Evolutionary conservation across 305 asterid genomes (phyloP).

Genomic region (Caryopteris hybrid): DNA sequence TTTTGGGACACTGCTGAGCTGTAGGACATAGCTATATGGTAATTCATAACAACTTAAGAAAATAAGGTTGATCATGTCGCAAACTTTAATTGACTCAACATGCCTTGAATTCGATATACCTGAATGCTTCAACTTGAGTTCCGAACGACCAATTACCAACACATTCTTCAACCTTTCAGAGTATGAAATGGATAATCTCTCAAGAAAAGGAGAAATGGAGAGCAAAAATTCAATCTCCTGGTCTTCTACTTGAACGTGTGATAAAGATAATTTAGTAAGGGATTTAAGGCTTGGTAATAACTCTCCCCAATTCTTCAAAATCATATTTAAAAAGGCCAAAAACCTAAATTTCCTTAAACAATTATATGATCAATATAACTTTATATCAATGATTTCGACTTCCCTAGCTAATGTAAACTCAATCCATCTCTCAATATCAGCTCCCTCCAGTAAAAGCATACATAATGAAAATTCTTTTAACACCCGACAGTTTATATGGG

Average conservation of each 20-base stretch:
- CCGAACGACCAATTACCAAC: not conserved
- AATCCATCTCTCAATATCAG: no score
- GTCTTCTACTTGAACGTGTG: not conserved
- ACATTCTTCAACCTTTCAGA: not conserved
- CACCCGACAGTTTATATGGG: no score
- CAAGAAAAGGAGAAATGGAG: not conserved
- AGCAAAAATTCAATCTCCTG: not conserved
- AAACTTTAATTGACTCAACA: not conserved
- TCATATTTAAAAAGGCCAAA: no score
- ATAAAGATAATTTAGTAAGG: no score
- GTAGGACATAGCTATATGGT: not conserved
- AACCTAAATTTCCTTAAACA: no score
- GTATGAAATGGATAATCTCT: not conserved
- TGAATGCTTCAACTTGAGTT: not conserved
- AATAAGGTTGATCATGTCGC: conserved; percentile 1
- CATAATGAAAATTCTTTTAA: no score
- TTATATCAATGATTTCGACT: no score
- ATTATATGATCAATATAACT: no score
- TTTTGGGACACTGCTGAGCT: not conserved
- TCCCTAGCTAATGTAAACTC: no score
- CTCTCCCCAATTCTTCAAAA: no score
- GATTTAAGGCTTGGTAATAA: no score
- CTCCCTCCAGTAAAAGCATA: no score
- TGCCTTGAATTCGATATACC: not conserved
- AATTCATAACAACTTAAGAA: not conserved